Conservation (phyloP, 805 yeast genomes). For the Kluyveromyces starmeri region DNA sequence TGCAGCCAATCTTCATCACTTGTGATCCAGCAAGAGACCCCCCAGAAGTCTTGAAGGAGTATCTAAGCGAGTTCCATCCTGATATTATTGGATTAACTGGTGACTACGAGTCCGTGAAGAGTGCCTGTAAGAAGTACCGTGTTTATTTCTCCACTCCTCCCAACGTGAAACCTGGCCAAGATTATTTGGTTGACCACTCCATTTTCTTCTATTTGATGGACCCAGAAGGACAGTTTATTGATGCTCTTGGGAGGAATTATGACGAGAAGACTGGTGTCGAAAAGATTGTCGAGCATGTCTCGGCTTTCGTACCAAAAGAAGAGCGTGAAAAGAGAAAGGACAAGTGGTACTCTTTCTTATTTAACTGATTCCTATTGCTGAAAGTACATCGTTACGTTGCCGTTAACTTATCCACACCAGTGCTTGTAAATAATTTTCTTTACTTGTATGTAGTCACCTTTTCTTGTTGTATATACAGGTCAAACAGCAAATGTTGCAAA, state of each 20-base stretch:
- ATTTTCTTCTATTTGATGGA: slow-evolving; percentile 96
- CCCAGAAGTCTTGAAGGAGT: slow-evolving; percentile 75
- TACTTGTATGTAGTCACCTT: no score
- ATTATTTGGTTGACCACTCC: slow-evolving; percentile 93
- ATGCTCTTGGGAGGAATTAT: slow-evolving; percentile 88
- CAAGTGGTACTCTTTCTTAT: slow-evolving; percentile 42
- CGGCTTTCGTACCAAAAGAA: slow-evolving; percentile 62
- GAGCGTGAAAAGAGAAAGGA: slow-evolving; percentile 58
- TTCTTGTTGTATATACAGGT: no score
- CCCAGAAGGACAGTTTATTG: slow-evolving; percentile 93
- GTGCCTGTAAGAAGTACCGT: slow-evolving; percentile 78
- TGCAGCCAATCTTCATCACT: slow-evolving; percentile 87
- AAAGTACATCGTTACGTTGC: no score
- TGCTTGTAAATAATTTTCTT: no score
- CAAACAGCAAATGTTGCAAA: no score
- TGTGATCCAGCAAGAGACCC: slow-evolving; percentile 96
- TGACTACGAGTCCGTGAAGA: slow-evolving; percentile 73
- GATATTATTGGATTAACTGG: slow-evolving; percentile 89
- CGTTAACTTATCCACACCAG: no score
- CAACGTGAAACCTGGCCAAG: slow-evolving; percentile 89
- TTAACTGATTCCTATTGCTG: no score
- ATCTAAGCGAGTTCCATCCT: slow-evolving; percentile 83
- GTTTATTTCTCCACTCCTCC: slow-evolving; percentile 98
- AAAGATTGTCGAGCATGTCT: slow-evolving; percentile 67
- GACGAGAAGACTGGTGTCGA: slow-evolving; percentile 69